Evolutionary conservation across 768 basidiomycete genomes (phyloP), one percentile per base, ranked within the genome.

Genomic region (Lyophyllum shimeji): DNA sequence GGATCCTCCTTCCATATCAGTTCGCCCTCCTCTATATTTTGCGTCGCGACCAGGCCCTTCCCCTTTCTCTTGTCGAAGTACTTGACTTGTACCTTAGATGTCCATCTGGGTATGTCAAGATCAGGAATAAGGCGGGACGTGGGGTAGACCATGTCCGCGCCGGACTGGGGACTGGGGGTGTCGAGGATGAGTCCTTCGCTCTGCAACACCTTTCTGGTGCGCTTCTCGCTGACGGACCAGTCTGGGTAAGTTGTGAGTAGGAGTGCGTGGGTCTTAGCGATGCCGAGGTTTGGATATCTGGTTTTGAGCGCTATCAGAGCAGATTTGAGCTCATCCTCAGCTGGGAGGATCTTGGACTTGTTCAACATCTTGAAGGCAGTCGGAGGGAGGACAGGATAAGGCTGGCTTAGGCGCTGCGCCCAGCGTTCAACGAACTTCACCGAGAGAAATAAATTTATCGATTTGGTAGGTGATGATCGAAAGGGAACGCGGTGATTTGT

Each of bases 1-100:
- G 90, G 90, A 63, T 92, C 89, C 65, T 95, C 93, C 56, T 84
- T 87, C 91, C 93, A 95, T 17, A 96, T 67, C 3, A 83, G 73
- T 58, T 95, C 90, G 0, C 88, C 90, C 63, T 84, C 81, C 23
- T 73, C 71, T 51, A 95, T 87, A 27, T 78, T 74, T 48, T 84
- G 81, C 31, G 71, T 81, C 1, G 91, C 90, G 0, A 95, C 82
- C 33, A 96, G 74, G 0, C 93, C 94, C 63, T 95, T 95, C 2
- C 94, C 93, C 64, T 87, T 93, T 55, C 75, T 74, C 57, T 78
- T 76, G 46, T 82, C 77, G 63, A 93, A 93, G 69, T 84, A 79
- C 64, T 76, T 80, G 6, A 91, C 88, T 43, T 81, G 75, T 9
- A 90, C 78, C 63, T 86, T 88, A 12, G 68, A 67, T 21, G 84